These are phyloP conservation scores for Gardenia jasminoides DNA, from an alignment of 257 asterid species.

Conservation along the genomic window DNA sequence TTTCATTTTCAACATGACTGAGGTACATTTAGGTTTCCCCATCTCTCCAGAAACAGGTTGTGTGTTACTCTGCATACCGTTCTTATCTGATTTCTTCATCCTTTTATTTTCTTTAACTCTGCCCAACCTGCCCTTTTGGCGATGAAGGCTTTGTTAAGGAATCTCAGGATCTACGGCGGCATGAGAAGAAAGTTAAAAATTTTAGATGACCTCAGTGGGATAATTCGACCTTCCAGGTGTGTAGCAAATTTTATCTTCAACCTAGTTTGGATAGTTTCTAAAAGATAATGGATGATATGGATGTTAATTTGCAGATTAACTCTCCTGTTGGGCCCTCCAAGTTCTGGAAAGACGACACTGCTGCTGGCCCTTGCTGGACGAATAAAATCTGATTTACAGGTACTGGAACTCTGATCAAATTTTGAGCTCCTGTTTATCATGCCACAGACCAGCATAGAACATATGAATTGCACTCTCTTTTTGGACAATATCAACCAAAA, in stretches of 20 bases:
- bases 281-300: slow-evolving; percentile 7
- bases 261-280: slow-evolving; percentile 17
- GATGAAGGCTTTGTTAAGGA: slow-evolving; percentile 68
- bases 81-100: too few species aligned
- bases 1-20: slow-evolving; percentile 78
- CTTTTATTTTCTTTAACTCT: slow-evolving; percentile 5
- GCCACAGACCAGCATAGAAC: neutral
- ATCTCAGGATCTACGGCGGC: slow-evolving; percentile 58
- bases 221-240: slow-evolving; percentile 93
- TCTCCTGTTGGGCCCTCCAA: slow-evolving; percentile 87
- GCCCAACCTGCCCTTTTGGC: neutral
- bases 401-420: slow-evolving; percentile 24
- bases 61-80: neutral
- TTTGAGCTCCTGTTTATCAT: neutral
- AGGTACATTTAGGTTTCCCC: slow-evolving; percentile 44
- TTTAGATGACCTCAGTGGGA: slow-evolving; percentile 81
- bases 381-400: slow-evolving; percentile 82
- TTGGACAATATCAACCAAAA: slow-evolving; percentile 26
- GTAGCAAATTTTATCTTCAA: slow-evolving; percentile 20
- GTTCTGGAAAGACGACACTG: slow-evolving; percentile 96
- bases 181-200: slow-evolving; percentile 63
- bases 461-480: neutral
- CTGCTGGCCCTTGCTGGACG: slow-evolving; percentile 92
- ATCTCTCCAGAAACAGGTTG: neutral
- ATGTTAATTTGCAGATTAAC: slow-evolving; percentile 61